These are phyloP conservation scores for Acacia melanoxylon DNA, from an alignment of 306 rosid species.

Conservation along the genomic window DNA sequence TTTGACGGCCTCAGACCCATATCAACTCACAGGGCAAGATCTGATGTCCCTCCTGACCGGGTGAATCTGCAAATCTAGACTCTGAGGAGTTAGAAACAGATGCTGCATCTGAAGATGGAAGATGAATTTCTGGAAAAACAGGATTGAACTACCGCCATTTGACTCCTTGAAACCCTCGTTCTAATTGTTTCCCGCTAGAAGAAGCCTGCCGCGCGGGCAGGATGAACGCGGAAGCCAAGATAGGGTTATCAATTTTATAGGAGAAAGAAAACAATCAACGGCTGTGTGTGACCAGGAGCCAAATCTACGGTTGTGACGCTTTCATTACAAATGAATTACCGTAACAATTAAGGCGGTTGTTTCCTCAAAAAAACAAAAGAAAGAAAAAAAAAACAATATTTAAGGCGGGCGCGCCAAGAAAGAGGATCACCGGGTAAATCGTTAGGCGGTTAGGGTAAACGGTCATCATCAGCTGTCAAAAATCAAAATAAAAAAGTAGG, in stretches of 20 bases:
- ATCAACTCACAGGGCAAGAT: not conserved
- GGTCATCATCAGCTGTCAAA: not conserved
- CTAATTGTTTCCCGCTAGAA: not conserved
- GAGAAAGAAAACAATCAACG: not conserved
- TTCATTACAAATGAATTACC: not conserved
- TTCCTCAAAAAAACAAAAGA: not conserved
- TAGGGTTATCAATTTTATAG: not conserved
- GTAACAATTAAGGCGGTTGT: not conserved
- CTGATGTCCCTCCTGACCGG: not conserved
- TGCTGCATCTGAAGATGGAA: not conserved
- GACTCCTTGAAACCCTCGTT: too few species aligned
- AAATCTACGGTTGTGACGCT: conserved; percentile 23
- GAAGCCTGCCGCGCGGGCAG: not conserved
- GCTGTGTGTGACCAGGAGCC: not conserved
- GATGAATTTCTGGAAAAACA: too few species aligned
- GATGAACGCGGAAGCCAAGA: not conserved
- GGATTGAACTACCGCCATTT: not conserved
- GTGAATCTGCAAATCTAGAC: not conserved
- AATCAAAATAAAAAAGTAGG: too few species aligned
- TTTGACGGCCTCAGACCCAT: not conserved
- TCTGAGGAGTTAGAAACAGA: not conserved
- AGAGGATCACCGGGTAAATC: not conserved
- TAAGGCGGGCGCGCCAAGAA: not conserved
- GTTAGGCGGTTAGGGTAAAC: not conserved
- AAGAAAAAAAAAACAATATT: not conserved